Base-by-base conservation (phyloP, 2,329 filamentous ascomycete species). In the Stagonosporopsis cucurbitacearum region DNA sequence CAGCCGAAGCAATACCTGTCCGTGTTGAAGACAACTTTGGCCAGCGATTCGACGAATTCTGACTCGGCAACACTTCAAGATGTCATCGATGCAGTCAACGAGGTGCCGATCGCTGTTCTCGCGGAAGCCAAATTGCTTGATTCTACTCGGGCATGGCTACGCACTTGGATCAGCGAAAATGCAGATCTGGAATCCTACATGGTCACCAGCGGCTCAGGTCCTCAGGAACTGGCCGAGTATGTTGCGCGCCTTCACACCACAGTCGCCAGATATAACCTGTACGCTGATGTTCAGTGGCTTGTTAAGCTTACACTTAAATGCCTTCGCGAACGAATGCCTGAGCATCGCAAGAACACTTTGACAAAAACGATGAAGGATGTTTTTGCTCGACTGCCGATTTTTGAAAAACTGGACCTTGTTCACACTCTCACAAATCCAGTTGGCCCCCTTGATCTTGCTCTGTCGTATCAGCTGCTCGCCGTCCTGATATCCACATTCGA, bases 21-120 rank as follows among this genome's bases (percentile, higher is more conserved):
- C 4, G 50, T 69, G 13, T 50, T 75, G 6, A 62, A 63, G 25
- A 49, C 60, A 33, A 65, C 62, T 15, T 56, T 72, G 9, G 47
- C 53, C 5, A 57, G 65, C 17, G 53, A 62, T 17, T 58, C 58
- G 19, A 42, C 50, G 2, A 55, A 57, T 3, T 45, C 45, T 9
- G 26, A 42, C 11, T 23, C 54, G 20, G 41, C 54, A 7, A 42
- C 57, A 1, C 50, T 60, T 5, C 58, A 67, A 13, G 51, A 65
- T 4, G 54, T 69, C 4, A 39, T 75, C 15, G 67, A 68, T 35
- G 69, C 72, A 4, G 68, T 73, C 46, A 68, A 68, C 19, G 68
- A 72, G 12, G 25, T 73, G 15, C 59, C 68, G 1, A 45, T 53
- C 3, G 25, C 60, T 25, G 28, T 56, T 6, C 51, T 74, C 39